Conservation (phyloP, 139 green algal genomes). For the Picochlorum sp. region DNA sequence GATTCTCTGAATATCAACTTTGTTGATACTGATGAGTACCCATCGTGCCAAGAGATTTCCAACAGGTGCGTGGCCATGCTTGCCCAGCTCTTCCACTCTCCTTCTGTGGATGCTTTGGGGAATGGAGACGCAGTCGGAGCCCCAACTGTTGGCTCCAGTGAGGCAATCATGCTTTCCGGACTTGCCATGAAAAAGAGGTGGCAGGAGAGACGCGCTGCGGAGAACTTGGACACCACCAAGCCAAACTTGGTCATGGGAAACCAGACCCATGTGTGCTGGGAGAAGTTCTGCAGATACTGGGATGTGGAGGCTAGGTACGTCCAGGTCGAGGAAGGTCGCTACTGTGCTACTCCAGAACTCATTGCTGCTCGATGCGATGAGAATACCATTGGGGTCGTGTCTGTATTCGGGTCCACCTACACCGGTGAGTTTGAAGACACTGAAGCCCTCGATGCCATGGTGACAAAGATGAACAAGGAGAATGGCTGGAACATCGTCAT, state of each 20-base stretch:
- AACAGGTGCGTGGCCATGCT: constrained; percentile 47
- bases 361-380: constrained; percentile 38
- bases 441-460: constrained; percentile 28
- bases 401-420: constrained; percentile 62
- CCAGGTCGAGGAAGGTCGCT: constrained; percentile 22
- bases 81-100: constrained; percentile 41
- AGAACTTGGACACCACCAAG: constrained; percentile 29
- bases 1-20: constrained; percentile 21
- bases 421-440: constrained; percentile 60
- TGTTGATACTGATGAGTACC: constrained; percentile 23
- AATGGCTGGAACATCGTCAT: constrained; percentile 47
- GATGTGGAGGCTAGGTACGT: constrained; percentile 47
- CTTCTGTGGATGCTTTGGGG: constrained; percentile 13
- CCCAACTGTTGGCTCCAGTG: constrained; percentile 45
- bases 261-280: constrained; percentile 36
- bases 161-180: constrained; percentile 62
- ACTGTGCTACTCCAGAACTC: constrained; percentile 19
- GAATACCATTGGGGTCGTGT: constrained; percentile 61
- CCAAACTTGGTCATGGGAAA: constrained; percentile 59
- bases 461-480: constrained; percentile 35
- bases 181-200: constrained; percentile 60
- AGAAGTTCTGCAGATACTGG: constrained; percentile 55
- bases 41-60: neutral
- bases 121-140: constrained; percentile 23
- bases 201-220: constrained; percentile 25